Percentiles rank a stretch among this genome's conserved stretches.
Conservation (phyloP, 164 flowering plant genomes). For the Annona cherimola region DNA sequence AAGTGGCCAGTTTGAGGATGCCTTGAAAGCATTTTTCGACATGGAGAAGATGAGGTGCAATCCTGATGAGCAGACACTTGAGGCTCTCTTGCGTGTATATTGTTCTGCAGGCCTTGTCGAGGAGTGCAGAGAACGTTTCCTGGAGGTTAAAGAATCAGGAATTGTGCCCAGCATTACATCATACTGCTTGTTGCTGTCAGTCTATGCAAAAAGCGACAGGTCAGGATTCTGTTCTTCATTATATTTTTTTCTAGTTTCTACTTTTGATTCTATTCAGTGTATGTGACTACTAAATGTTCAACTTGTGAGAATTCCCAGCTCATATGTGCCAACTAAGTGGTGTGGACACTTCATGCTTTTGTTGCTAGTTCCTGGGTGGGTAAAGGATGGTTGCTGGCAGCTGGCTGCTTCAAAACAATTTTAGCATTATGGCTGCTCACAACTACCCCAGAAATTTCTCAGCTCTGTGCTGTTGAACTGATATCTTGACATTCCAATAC, state of each 20-base stretch:
- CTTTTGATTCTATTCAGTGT: not conserved
- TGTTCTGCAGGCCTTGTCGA: constrained; percentile 85
- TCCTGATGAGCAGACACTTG: constrained; percentile 87
- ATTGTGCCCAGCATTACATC: constrained; percentile 74
- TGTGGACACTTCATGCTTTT: no score
- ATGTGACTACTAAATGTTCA: not conserved
- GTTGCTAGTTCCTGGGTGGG: no score
- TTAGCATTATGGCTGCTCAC: no score
- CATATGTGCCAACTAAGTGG: not conserved
- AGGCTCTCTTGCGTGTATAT: constrained; percentile 83
- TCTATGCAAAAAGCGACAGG: constrained; percentile 77
- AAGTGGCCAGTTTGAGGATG: constrained; percentile 85
- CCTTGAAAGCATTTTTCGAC: constrained; percentile 70
- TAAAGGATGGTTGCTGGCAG: no score
- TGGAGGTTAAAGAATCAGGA: constrained; percentile 72
- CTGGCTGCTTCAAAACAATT: not conserved
- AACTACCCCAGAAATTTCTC: no score
- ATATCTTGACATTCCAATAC: not conserved
- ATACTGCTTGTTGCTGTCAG: constrained; percentile 90
- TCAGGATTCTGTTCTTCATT: constrained; percentile 22
- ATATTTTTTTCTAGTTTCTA: not conserved
- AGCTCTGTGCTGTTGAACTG: no score
- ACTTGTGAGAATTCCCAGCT: not conserved
- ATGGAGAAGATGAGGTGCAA: constrained; percentile 78
- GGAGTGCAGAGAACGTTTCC: constrained; percentile 78